Conservation (phyloP, 129 eudicot species). For the Kitagawia praeruptora region DNA sequence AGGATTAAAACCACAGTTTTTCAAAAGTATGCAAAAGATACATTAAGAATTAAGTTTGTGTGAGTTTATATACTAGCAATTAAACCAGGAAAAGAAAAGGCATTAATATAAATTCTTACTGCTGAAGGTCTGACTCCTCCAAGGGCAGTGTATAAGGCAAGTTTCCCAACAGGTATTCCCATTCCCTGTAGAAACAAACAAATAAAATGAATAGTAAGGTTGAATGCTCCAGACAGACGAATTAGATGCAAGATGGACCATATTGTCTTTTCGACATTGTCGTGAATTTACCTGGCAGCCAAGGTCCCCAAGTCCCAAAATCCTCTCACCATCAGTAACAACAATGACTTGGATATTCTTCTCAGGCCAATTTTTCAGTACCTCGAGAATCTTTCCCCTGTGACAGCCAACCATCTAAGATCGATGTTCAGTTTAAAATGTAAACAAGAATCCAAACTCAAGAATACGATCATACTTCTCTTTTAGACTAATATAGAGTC, state of each 20-base stretch:
- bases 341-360: constrained; percentile 81
- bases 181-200: constrained; percentile 45
- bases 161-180: constrained; percentile 95
- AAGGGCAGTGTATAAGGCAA: constrained; percentile 75
- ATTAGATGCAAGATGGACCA: background rate
- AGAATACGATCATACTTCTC: constrained; percentile 52
- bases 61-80: background rate
- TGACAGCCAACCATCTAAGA: constrained; percentile 13
- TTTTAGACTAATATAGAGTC: constrained; percentile 80
- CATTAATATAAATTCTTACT: constrained; percentile 24
- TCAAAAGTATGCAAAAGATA: background rate
- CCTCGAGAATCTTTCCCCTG: constrained; percentile 95
- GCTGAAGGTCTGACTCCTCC: constrained; percentile 96
- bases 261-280: background rate
- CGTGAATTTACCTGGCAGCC: constrained; percentile 67
- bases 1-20: background rate
- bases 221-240: background rate
- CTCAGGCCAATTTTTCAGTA: constrained; percentile 82
- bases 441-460: constrained; percentile 2
- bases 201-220: background rate
- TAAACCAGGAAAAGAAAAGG: background rate
- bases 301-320: constrained; percentile 92
- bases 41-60: background rate
- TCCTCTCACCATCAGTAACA: constrained; percentile 94
- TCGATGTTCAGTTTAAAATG: constrained; percentile 1